Evolutionary conservation across 768 basidiomycete genomes (phyloP).

Genomic region (Boletus insuetus): DNA sequence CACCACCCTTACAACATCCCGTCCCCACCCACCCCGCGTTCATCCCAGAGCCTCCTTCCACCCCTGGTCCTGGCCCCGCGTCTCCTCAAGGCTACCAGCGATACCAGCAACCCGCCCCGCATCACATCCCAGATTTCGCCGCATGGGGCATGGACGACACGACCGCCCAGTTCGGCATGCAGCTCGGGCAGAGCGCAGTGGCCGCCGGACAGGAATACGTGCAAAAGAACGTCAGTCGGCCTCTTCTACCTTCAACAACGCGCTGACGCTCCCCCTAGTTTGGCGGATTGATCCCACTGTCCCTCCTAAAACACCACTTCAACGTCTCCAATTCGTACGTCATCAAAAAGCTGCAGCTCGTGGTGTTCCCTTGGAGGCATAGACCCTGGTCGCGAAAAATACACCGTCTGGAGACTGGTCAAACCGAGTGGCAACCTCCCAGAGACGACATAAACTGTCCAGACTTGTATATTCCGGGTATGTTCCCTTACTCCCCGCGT

Average conservation of each 20-base stretch:
- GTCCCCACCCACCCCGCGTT: slow-evolving; percentile 85
- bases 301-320: slow-evolving; percentile 85
- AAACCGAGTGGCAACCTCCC: slow-evolving; percentile 80
- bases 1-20: slow-evolving; percentile 62
- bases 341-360: slow-evolving; percentile 77
- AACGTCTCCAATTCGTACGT: slow-evolving; percentile 97
- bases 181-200: slow-evolving; percentile 88
- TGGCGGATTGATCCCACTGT: slow-evolving; percentile 72
- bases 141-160: slow-evolving; percentile 90
- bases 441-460: slow-evolving; percentile 95
- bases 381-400: slow-evolving; percentile 79
- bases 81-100: slow-evolving; percentile 55
- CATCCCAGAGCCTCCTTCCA: slow-evolving; percentile 80
- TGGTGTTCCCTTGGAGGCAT: slow-evolving; percentile 96
- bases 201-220: slow-evolving; percentile 95
- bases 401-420: slow-evolving; percentile 57
- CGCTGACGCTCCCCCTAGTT: slow-evolving; percentile 47
- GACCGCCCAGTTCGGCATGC: slow-evolving; percentile 95
- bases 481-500: slow-evolving; percentile 14
- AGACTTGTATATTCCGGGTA: slow-evolving; percentile 94
- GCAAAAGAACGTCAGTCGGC: slow-evolving; percentile 76
- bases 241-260: neutral
- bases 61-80: slow-evolving; percentile 61
- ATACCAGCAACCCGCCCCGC: slow-evolving; percentile 36
- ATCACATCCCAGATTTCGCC: slow-evolving; percentile 45